Percentiles rank a stretch among this genome's conserved stretches.
Conservation (phyloP, 2,329 filamentous ascomycete species). For the Sarocladium strictum region DNA sequence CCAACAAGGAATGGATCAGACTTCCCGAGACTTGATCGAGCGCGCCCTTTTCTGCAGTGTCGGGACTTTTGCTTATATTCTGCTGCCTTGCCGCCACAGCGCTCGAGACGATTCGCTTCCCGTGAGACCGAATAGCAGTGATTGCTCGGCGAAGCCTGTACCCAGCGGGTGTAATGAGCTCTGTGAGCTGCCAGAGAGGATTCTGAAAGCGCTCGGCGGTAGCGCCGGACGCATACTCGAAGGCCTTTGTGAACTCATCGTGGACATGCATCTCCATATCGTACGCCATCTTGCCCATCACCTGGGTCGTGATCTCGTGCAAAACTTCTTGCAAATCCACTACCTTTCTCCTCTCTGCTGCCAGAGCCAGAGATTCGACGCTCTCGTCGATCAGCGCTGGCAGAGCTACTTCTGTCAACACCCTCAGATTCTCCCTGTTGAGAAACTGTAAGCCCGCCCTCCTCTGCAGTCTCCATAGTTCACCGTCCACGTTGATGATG, state of each 20-base stretch:
- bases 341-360: slow-evolving; percentile 10
- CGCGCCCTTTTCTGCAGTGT: slow-evolving; percentile 5
- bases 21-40: slow-evolving; percentile 40
- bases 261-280: slow-evolving; percentile 61
- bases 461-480: slow-evolving; percentile 56
- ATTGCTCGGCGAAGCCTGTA: slow-evolving; percentile 42
- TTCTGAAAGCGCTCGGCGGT: slow-evolving; percentile 61
- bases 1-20: slow-evolving; percentile 54
- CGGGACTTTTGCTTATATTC: slow-evolving; percentile 10
- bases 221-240: slow-evolving; percentile 55
- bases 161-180: slow-evolving; percentile 39
- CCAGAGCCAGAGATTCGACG: slow-evolving; percentile 11
- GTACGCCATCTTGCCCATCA: slow-evolving; percentile 66
- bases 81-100: slow-evolving; percentile 39
- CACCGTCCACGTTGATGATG: slow-evolving; percentile 62
- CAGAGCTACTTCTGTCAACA: slow-evolving; percentile 51
- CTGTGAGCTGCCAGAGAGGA: slow-evolving; percentile 55
- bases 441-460: slow-evolving; percentile 57
- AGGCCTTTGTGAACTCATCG: slow-evolving; percentile 54
- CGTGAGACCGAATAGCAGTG: slow-evolving; percentile 45
- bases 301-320: slow-evolving; percentile 57
- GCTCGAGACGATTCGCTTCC: slow-evolving; percentile 49
- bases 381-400: slow-evolving; percentile 45
- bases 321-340: slow-evolving; percentile 56
- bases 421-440: slow-evolving; percentile 46